Percentiles rank a stretch among this genome's conserved stretches.
Evolutionary conservation across 176 grass and related monocot genomes (phyloP).

Genomic region (Musa itinerans): DNA sequence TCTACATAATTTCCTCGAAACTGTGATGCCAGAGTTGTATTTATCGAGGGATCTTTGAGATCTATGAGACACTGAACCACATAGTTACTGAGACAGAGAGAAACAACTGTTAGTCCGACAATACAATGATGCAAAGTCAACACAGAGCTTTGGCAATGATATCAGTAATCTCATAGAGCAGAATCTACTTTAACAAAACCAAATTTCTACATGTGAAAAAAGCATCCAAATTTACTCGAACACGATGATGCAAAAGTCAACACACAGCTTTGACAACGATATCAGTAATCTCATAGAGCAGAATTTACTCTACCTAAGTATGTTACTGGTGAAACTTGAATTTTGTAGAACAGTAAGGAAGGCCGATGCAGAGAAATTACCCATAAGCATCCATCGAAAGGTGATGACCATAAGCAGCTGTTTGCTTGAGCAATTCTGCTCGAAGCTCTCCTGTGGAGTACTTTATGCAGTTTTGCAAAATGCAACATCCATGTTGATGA

Average conservation of each 20-base stretch:
- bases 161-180: not conserved
- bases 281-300: not conserved
- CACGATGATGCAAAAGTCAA: not conserved
- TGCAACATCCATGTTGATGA: conserved; percentile 24
- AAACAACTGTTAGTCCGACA: not conserved
- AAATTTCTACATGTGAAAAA: too few relatives aligned
- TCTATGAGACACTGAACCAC: conserved; percentile 37
- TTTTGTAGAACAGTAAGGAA: not conserved
- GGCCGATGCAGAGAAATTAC: conserved; percentile 10
- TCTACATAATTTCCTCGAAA: conserved; percentile 26
- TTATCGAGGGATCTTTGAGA: not conserved
- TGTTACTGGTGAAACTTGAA: not conserved
- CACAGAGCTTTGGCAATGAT: not conserved
- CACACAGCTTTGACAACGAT: not conserved
- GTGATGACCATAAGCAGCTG: conserved; percentile 2
- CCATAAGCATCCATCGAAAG: conserved; percentile 37
- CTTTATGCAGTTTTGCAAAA: conserved; percentile 33
- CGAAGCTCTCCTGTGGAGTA: not conserved
- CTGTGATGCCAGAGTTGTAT: conserved; percentile 11
- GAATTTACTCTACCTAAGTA: too few relatives aligned
- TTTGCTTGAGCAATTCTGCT: conserved; percentile 6
- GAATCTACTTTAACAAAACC: too few relatives aligned
- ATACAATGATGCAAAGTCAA: not conserved
- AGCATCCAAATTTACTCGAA: not conserved
- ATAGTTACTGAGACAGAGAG: conserved; percentile 30